Conservation (phyloP, 805 yeast genomes). For the Metschnikowia kofuensis region DNA sequence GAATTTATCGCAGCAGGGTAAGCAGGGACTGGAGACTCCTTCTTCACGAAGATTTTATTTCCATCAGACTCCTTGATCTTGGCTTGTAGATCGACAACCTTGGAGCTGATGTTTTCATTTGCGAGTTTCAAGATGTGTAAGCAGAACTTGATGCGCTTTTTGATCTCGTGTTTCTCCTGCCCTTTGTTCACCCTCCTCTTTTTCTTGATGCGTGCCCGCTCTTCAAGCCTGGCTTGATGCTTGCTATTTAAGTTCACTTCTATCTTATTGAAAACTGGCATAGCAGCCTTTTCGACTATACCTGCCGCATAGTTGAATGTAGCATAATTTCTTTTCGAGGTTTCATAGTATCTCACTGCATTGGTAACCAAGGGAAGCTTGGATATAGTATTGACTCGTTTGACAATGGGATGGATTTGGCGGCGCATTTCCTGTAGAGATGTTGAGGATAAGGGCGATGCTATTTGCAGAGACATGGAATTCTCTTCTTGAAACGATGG, state of each 20-base stretch:
- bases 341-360: constrained; percentile 48
- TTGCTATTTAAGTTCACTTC: constrained; percentile 44
- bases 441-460: constrained; percentile 14
- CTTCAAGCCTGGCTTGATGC: constrained; percentile 29
- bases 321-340: constrained; percentile 43
- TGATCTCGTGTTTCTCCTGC: constrained; percentile 51
- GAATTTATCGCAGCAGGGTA: background rate
- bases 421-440: constrained; percentile 14
- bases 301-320: constrained; percentile 61
- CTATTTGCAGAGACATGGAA: constrained; percentile 8
- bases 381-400: constrained; percentile 35
- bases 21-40: background rate
- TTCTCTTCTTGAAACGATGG: constrained; percentile 9
- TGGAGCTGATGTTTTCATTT: constrained; percentile 66
- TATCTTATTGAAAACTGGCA: constrained; percentile 50
- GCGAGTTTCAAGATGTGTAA: constrained; percentile 79
- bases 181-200: constrained; percentile 10
- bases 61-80: constrained; percentile 44
- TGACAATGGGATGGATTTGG: constrained; percentile 38
- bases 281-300: constrained; percentile 53
- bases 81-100: constrained; percentile 60
- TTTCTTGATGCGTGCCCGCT: constrained; percentile 15
- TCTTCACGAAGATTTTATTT: background rate
- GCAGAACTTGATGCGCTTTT: constrained; percentile 73
- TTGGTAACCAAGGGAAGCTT: constrained; percentile 44